phyloP scores from a whole-genome alignment of 2,329 filamentous ascomycete species.

The Cyphellophora europaea region DNA sequence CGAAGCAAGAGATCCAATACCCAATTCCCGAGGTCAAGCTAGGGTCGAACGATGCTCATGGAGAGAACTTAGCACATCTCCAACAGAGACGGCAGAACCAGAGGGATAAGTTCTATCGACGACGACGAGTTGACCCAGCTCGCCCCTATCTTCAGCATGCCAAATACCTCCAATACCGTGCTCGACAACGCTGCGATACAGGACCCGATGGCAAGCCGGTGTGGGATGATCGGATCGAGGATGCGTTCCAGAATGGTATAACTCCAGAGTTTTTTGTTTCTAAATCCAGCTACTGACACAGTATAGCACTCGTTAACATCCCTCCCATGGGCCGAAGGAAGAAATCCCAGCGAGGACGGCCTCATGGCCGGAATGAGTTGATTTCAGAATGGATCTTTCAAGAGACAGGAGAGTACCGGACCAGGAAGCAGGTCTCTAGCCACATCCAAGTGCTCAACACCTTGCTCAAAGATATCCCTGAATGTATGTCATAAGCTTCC shows the following conservation, averaged over 20 bases:
- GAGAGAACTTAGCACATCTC: slow-evolving; percentile 5
- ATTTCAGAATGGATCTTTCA: slow-evolving; percentile 50
- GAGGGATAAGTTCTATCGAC: slow-evolving; percentile 1
- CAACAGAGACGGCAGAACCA: slow-evolving; percentile 1
- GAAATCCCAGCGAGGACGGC: slow-evolving; percentile 40
- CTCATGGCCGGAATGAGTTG: slow-evolving; percentile 51
- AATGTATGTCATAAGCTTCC: slow-evolving; percentile 32
- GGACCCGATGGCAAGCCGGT: slow-evolving; percentile 34
- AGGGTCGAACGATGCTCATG: slow-evolving; percentile 15
- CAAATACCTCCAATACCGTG: slow-evolving; percentile 35
- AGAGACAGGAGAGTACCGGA: slow-evolving; percentile 42
- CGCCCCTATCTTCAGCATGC: slow-evolving; percentile 15
- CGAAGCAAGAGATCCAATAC: slow-evolving; percentile 5
- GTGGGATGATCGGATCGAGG: slow-evolving; percentile 37
- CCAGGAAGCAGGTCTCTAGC: slow-evolving; percentile 54
- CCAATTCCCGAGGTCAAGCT: slow-evolving; percentile 12
- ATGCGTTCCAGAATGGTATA: slow-evolving; percentile 39
- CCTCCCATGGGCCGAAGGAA: slow-evolving; percentile 51
- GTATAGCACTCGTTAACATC: slow-evolving; percentile 42
- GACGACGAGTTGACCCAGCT: slow-evolving; percentile 2
- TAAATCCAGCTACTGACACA: neutral
- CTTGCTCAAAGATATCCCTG: slow-evolving; percentile 42
- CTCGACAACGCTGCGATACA: slow-evolving; percentile 32
- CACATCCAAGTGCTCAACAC: slow-evolving; percentile 54
- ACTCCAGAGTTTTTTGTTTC: slow-evolving; percentile 10